These are phyloP conservation scores for Euphrasia arctica DNA, from an alignment of 305 asterid species.

Conservation along the genomic window DNA sequence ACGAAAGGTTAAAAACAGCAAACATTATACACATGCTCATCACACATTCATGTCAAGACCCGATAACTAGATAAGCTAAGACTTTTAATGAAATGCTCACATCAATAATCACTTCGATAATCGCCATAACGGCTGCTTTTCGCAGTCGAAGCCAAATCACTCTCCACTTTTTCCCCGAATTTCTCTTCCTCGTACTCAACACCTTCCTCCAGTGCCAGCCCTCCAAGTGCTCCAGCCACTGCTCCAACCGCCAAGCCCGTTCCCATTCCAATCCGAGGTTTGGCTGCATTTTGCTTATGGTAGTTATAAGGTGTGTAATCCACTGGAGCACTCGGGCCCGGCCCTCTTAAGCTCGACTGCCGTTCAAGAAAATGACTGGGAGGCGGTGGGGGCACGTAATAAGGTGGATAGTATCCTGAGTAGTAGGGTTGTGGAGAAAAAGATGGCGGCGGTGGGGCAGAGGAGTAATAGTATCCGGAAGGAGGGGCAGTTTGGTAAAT, in stretches of 20 bases:
- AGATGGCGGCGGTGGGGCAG: slow-evolving; percentile 46
- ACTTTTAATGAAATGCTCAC: slow-evolving; percentile 22
- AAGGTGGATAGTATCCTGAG: slow-evolving; percentile 50
- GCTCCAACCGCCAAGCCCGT: slow-evolving; percentile 68
- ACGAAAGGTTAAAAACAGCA: slow-evolving; percentile 7
- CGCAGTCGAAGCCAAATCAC: slow-evolving; percentile 34
- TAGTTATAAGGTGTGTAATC: slow-evolving; percentile 67
- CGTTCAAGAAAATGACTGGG: slow-evolving; percentile 48
- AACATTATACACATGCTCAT: slow-evolving; percentile 26
- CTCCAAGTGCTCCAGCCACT: slow-evolving; percentile 61
- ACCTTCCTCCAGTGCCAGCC: slow-evolving; percentile 71
- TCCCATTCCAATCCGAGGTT: slow-evolving; percentile 48
- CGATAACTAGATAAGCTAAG: slow-evolving; percentile 15
- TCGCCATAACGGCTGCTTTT: slow-evolving; percentile 56
- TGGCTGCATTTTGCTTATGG: slow-evolving; percentile 48
- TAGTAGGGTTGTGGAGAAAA: slow-evolving; percentile 41
- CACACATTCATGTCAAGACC: slow-evolving; percentile 24
- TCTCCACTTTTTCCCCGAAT: slow-evolving; percentile 51
- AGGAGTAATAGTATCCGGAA: slow-evolving; percentile 45
- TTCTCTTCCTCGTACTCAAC: slow-evolving; percentile 58
- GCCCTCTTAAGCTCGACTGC: slow-evolving; percentile 49
- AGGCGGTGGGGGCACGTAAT: slow-evolving; percentile 48
- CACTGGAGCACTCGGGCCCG: slow-evolving; percentile 83
- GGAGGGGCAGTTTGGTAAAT: slow-evolving; percentile 69
- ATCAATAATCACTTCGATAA: slow-evolving; percentile 52